Evolutionary conservation across 2,329 filamentous ascomycete genomes (phyloP), one percentile per base, ranked within the genome.

Genomic region (Calonectria crousiana): DNA sequence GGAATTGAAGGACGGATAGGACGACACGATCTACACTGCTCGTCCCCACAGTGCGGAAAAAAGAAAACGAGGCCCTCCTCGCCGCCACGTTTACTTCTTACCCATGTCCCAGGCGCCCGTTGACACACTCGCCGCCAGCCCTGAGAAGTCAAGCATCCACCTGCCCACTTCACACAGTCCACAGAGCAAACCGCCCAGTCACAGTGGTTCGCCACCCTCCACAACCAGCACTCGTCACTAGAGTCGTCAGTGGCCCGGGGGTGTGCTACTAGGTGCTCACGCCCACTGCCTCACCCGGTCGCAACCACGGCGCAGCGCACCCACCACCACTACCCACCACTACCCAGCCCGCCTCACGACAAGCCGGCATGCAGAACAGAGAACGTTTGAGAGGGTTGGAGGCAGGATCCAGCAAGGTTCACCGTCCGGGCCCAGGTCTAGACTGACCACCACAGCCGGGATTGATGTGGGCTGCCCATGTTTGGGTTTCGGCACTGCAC

Each of bases 61-160:
- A 36, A 51, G 32, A 34, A 51, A 67, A 67, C 67, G 32, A 41
- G 47, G 66, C 20, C 34, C 70, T 60, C 73, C 74, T 77, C 76
- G 73, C 76, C 78, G 78, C 78, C 78, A 80, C 78, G 78, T 80
- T 80, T 79, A 41, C 77, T 75, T 75, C 77, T 52, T 60, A 77
- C 70, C 78, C 78, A 76, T 77, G 78, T 28, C 70, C 71, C 62
- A 78, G 74, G 76, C 75, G 69, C 72, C 72, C 53, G 72, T 76
- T 76, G 75, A 76, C 71, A 74, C 73, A 76, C 69, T 76, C 44
- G 62, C 72, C 65, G 69, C 71, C 67, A 73, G 65, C 66, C 71
- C 65, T 69, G 71, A 52, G 58, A 51, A 56, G 64, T 49, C 69
- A 66, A 74, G 65, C 70, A 67, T 65, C 64, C 69, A 74, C 69